Base-by-base conservation (phyloP, 2,329 filamentous ascomycete species). In the Acephala macrosclerotiorum region DNA sequence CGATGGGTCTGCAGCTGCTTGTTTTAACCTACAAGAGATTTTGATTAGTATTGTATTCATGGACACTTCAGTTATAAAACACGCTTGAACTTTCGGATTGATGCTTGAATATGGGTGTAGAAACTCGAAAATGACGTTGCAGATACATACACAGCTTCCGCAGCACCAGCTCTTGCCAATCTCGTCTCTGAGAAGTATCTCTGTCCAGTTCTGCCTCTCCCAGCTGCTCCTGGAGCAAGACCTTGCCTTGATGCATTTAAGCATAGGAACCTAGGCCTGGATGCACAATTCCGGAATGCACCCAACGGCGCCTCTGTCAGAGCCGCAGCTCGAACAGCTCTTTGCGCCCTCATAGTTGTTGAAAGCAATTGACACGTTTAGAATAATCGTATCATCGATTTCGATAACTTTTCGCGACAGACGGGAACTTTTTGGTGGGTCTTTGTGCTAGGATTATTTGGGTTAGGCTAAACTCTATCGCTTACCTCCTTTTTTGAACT, bases 61-160 rank as follows among this genome's bases (percentile, higher is more conserved):
- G 25, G 9, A 33, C 29, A 33, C 29, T 33, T 33, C 29, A 25
- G 45, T 49, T n/a, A 11, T 49, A 5, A 1, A 11, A n/a, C n/a
- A n/a, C n/a, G 11, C 18, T 25, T 49, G 4, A 49, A 49, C 45
- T 12, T 22, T 25, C 4, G 20, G 9, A 3, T 49, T n/a, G 11
- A 45, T 45, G 20, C 45, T 49, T 6, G 7, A 49, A 5, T 7
- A 49, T 2, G 11, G 20, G 20, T 3, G 7, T 1, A 22, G 20
- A 49, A 20, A n/a, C 20, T 11, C 14, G 11, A 12, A 9, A 25
- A 49, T 22, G 3, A 5, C 5, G 11, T 1, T 16, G 20, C 2
- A 18, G n/a, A 49, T n/a, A 72, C 74, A 72, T 63, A 74, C 73
- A 75, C 71, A 69, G 73, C 71, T 64, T 76, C 74, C 59, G 73